Evolutionary conservation across 2,329 filamentous ascomycete genomes (phyloP), one percentile per base, ranked within the genome.

Genomic region (Aspergillus quadricinctus): DNA sequence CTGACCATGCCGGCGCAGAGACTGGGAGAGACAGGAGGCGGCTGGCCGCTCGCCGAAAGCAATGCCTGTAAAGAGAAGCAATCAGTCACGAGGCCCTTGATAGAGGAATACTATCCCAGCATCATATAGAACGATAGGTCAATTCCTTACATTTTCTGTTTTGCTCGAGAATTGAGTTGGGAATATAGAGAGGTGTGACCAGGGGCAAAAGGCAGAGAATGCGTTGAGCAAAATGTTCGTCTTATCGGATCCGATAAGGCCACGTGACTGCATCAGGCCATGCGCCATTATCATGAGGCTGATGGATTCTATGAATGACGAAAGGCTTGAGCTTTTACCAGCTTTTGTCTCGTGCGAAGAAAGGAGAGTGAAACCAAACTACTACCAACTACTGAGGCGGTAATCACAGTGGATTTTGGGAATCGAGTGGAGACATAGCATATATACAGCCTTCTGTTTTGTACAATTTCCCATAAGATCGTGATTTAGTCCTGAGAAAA

Each of bases 41-140:
- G 66, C 79, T 75, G 63, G 83, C 82, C 62, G 80, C 76, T 66
- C 81, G 82, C 59, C 83, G 82, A 63, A 88, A 74, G 61, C 77
- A 76, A 74, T 79, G 81, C 83, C 83, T 86, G 61, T 25, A 23
- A 51, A 41, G 29, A 31, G n/a, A 11, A 25, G 17, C 29, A 19
- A 25, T 50, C 7, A 50, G 49, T 46, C 21, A 21, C 43, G 21
- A 2, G 10, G 5, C 11, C 10, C n/a, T 21, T n/a, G 28, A 14
- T 17, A 35, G 27, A 17, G 6, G 3, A 17, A 19, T n/a, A 11
- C 11, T 48, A 27, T 27, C 23, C n/a, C 14, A 25, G 49, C 28
- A 21, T 4, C 11, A 4, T 19, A 28, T n/a, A 3, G 4, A 21
- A 10, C 40, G 4, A 35, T 10, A 25, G 29, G 29, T 3, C 17